phyloP scores from a whole-genome alignment of 2,329 filamentous ascomycete species.

The Diaporthe eres region DNA sequence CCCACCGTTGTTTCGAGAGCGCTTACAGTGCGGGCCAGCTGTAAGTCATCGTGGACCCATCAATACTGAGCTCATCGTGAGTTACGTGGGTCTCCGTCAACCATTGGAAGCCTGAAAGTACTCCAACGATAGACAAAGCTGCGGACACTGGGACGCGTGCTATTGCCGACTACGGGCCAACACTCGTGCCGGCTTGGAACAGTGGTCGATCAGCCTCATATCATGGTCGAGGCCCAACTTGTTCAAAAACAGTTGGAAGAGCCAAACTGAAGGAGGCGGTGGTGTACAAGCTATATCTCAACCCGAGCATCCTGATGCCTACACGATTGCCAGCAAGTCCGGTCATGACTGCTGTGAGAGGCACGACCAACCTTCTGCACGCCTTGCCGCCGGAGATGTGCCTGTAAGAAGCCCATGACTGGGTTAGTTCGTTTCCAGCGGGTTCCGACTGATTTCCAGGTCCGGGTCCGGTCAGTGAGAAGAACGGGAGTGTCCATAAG shows the following conservation, averaged over 20 bases:
- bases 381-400: not conserved
- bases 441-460: not conserved
- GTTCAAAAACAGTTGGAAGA: not conserved
- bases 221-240: not conserved
- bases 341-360: not conserved
- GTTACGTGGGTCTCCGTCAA: not conserved
- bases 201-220: not conserved
- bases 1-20: constrained; percentile 5
- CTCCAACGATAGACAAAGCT: not conserved
- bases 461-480: constrained; percentile 13
- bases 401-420: not conserved
- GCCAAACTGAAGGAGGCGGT: not conserved
- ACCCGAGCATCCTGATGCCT: not conserved
- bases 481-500: constrained; percentile 9
- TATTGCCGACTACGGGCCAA: not conserved
- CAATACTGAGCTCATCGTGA: not conserved
- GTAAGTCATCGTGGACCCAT: constrained; percentile 7
- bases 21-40: not conserved
- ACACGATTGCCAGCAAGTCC: not conserved
- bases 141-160: not conserved
- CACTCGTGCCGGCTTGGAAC: not conserved
- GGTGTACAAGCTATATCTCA: not conserved
- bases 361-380: not conserved
- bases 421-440: constrained; percentile 3
- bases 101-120: not conserved